These are phyloP conservation scores for Beta corolliflora DNA, from an alignment of 179 eudicot genomes.

Conservation along the genomic window DNA sequence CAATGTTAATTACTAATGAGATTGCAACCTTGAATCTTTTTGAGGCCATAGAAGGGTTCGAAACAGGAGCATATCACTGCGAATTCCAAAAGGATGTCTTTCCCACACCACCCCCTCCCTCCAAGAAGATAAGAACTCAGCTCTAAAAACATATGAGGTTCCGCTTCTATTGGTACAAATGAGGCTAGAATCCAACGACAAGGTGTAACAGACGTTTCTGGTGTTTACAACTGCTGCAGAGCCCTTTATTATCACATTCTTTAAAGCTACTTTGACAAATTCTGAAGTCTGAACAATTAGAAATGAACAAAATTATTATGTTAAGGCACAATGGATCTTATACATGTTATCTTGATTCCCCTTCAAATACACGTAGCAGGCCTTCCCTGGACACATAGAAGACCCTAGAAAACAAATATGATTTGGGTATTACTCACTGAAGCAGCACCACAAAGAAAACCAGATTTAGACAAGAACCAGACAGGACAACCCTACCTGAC, in stretches of 20 bases:
- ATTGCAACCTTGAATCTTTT: neutral
- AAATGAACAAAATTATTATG: neutral
- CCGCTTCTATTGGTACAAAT: neutral
- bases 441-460: slow-evolving; percentile 14
- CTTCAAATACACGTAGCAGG: slow-evolving; percentile 55
- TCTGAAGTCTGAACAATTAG: neutral
- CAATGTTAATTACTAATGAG: neutral
- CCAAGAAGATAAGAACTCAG: too few relatives aligned
- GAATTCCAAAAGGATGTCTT: neutral
- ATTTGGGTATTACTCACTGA: neutral
- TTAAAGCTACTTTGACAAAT: neutral
- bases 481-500: slow-evolving; percentile 57
- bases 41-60: neutral
- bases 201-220: neutral
- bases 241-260: neutral
- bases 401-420: slow-evolving; percentile 56
- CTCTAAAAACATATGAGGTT: too few relatives aligned
- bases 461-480: slow-evolving; percentile 10
- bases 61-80: slow-evolving; percentile 1
- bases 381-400: slow-evolving; percentile 89
- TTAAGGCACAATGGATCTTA: neutral
- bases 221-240: neutral
- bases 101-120: neutral
- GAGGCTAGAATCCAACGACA: neutral
- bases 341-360: neutral